These are phyloP conservation scores for Sphaerostilbella broomeana DNA, from an alignment of 2,329 filamentous ascomycete genomes.

Conservation along the genomic window DNA sequence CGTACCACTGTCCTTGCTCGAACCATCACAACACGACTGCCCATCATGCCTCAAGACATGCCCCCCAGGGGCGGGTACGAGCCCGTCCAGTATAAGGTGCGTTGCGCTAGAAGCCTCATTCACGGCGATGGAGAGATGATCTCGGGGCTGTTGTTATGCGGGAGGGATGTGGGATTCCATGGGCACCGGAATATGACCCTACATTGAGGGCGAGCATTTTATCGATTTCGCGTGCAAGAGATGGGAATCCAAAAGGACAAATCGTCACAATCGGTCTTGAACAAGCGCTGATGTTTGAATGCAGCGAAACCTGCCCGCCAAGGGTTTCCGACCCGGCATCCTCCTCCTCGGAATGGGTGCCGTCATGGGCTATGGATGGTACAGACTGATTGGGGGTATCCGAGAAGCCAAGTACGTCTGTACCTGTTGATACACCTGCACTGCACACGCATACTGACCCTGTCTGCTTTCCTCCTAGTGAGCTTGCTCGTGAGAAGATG, in stretches of 20 bases:
- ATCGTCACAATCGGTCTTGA: neutral
- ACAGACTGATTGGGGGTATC: conserved; percentile 72
- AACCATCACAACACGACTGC: conserved; percentile 19
- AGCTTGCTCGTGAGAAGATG: conserved; percentile 94
- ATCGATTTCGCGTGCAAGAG: neutral
- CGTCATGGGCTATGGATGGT: conserved; percentile 88
- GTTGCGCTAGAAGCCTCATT: conserved; percentile 20
- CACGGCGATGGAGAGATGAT: neutral
- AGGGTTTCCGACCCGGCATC: conserved; percentile 77
- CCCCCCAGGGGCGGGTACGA: conserved; percentile 91
- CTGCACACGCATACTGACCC: neutral
- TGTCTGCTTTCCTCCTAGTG: conserved; percentile 46
- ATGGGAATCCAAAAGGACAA: neutral
- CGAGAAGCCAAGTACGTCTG: conserved; percentile 82
- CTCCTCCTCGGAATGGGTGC: conserved; percentile 70
- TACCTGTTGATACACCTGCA: neutral
- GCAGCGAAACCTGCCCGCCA: conserved; percentile 84
- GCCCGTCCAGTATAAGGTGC: conserved; percentile 93
- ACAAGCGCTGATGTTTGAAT: conserved; percentile 2
- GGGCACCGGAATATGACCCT: neutral
- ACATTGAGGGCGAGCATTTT: neutral
- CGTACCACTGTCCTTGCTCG: conserved; percentile 6
- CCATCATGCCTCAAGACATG: conserved; percentile 93
- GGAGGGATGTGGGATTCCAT: neutral
- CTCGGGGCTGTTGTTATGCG: neutral